Evolutionary conservation across 345 rosid genomes (phyloP).

Genomic region (Garcia nutans): DNA sequence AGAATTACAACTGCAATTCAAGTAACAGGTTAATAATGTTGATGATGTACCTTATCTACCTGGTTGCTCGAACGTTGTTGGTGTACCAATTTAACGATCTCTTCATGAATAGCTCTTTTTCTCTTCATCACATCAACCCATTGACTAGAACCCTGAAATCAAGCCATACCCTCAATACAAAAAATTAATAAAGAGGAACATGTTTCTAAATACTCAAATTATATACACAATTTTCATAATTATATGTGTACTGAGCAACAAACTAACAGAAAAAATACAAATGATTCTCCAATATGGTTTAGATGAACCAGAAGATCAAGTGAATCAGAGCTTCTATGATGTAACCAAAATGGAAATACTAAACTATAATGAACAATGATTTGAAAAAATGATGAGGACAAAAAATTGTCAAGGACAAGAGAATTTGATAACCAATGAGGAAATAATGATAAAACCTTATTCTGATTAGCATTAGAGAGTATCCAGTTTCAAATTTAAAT

Average conservation of each 20-base stretch:
- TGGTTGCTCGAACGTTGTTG: constrained; percentile 52
- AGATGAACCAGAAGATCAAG: not conserved
- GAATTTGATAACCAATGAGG: not conserved
- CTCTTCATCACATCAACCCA: constrained; percentile 96
- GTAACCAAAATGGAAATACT: not conserved
- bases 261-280: not conserved
- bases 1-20: not conserved
- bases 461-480: not conserved
- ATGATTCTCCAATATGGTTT: not conserved
- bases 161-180: constrained; percentile 20
- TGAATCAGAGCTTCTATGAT: not conserved
- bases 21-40: not conserved
- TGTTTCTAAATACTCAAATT: not conserved
- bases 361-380: not conserved
- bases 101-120: constrained; percentile 82
- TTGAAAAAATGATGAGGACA: not conserved
- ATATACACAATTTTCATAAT: not conserved
- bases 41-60: constrained; percentile 46
- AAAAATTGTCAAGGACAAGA: not conserved
- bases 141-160: constrained; percentile 61
- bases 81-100: constrained; percentile 63
- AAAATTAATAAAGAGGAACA: not conserved
- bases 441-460: not conserved
- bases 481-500: not conserved
- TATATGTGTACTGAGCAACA: not conserved